A percentile compares a stretch with the other conserved stretches of the same genome.
phyloP scores from a whole-genome alignment of 805 yeast genomes.

The Citeromyces matritensis region DNA sequence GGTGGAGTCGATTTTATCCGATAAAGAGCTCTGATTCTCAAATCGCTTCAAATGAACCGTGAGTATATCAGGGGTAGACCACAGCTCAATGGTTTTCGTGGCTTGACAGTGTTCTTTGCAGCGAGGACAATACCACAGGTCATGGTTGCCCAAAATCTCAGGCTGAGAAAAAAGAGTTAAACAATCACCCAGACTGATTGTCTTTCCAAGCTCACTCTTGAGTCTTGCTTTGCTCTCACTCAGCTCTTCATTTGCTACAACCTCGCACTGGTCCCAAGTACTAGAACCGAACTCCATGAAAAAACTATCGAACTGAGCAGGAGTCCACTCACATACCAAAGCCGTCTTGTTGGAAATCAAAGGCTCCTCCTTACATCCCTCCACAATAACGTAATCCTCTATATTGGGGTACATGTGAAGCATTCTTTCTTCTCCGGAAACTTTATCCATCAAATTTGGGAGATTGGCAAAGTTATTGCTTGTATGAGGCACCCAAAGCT shows the following conservation, averaged over 20 bases:
- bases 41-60: conserved; percentile 85
- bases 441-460: conserved; percentile 17
- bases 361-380: conserved; percentile 5
- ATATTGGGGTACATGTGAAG: conserved; percentile 13
- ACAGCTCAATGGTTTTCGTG: conserved; percentile 75
- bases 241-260: conserved; percentile 36
- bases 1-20: conserved; percentile 77
- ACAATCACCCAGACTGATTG: conserved; percentile 59
- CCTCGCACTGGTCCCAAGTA: conserved; percentile 39
- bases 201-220: conserved; percentile 14
- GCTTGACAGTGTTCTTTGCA: conserved; percentile 89
- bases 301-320: conserved; percentile 27
- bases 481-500: conserved; percentile 28
- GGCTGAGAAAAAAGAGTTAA: conserved; percentile 59
- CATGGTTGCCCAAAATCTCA: conserved; percentile 78
- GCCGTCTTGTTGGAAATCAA: conserved; percentile 19
- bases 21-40: conserved; percentile 66
- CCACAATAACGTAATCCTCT: not conserved
- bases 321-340: conserved; percentile 56
- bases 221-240: conserved; percentile 25
- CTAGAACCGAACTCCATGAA: conserved; percentile 35
- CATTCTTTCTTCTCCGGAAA: conserved; percentile 12
- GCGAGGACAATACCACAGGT: conserved; percentile 85
- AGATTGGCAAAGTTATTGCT: conserved; percentile 22
- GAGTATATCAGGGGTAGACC: conserved; percentile 89